Evolutionary conservation across 2,329 filamentous ascomycete species (phyloP).

Genomic region (Blastomyces parvus): DNA sequence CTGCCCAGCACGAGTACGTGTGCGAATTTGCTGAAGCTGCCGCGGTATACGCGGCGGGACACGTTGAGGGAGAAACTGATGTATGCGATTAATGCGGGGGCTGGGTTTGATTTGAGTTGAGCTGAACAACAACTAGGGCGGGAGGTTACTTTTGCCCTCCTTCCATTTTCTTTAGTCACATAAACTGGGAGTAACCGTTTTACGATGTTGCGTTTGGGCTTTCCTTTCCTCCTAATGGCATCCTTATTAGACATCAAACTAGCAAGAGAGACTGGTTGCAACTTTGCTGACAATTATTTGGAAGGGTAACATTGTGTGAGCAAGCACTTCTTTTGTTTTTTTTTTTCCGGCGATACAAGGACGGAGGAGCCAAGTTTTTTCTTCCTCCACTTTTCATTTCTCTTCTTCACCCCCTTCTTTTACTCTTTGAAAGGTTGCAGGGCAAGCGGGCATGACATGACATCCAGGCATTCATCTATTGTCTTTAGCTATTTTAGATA

Average conservation of each 20-base stretch:
- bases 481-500: neutral
- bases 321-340: neutral
- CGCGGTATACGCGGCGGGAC: slow-evolving; percentile 60
- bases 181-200: no score
- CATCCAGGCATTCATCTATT: neutral
- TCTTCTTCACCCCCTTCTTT: neutral
- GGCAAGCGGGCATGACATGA: neutral
- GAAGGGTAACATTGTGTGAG: neutral
- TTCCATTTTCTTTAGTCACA: neutral
- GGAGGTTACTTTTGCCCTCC: neutral
- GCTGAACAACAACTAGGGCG: neutral
- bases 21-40: slow-evolving; percentile 87
- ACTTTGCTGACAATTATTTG: neutral
- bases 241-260: neutral
- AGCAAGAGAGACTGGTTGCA: neutral
- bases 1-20: slow-evolving; percentile 93
- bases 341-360: no score
- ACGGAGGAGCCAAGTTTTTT: neutral
- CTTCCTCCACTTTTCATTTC: neutral
- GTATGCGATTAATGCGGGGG: slow-evolving; percentile 80
- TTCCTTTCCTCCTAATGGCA: neutral
- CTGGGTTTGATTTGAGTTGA: slow-evolving; percentile 68
- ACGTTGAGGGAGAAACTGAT: slow-evolving; percentile 69
- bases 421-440: neutral
- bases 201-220: neutral